Evolutionary conservation across 73 alveolate species (phyloP), one percentile per base, ranked within the genome.

Genomic region (Tetrahymena elliotti): DNA sequence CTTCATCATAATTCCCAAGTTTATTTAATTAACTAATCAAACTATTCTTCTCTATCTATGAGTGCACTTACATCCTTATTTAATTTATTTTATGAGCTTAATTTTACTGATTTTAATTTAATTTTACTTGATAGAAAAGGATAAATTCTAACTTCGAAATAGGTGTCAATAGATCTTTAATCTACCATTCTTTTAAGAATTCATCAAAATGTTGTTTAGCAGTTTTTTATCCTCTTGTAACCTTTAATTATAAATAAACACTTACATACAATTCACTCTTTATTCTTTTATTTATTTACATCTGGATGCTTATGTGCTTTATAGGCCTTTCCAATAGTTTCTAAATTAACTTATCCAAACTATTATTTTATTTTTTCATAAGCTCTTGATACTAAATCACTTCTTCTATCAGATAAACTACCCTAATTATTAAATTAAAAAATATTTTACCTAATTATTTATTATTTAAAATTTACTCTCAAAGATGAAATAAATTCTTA

Each of bases 301-400:
- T 94, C 96, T 33, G 96, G 95, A 52, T 94, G 35, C 54, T 94
- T 53, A 27, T 94, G 93, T 1, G 83, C 96, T 24, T 94, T 84
- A 20, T 84, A 84, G 16, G 93, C 93, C 93, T 39, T 41, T 33
- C 95, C 96, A 88, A 94, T 38, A 33, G 93, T 88, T 24, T 94
- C 96, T 6, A 94, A 6, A 15, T 84, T 94, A 2, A 94, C 96
- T 92, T 24, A 38, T 12, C 96, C 96, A 83, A 38, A 88, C 39
- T 40, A 37, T 92, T 94, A 20, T 1, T 94, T 83, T 47, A 94
- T 36, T 36, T 52, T 31, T 39, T 53, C 96, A 94, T 88, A 94
- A 4, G 96, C 96, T 34, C 37, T 88, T 41, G 83, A 33, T 4
- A 94, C 93, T 34, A 84, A 84, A 52, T 88, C 53, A 12, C 83